These are phyloP conservation scores for Metschnikowia colocasiae DNA, from an alignment of 805 yeast genomes.

Conservation along the genomic window DNA sequence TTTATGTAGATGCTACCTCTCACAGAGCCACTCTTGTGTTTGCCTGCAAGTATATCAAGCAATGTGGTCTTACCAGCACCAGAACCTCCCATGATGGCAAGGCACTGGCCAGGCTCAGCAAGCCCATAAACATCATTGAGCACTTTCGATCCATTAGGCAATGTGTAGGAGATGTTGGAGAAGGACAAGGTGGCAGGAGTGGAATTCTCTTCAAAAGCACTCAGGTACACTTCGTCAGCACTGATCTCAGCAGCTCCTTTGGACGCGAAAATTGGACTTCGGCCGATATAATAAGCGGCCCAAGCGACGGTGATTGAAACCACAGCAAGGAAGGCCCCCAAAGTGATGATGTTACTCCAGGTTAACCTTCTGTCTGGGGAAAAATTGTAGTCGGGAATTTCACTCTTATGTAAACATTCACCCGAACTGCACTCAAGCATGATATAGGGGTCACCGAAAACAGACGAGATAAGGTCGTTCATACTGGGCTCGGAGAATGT, in stretches of 20 bases:
- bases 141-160: slow-evolving; percentile 46
- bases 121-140: slow-evolving; percentile 66
- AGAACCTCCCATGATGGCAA: slow-evolving; percentile 98
- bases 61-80: slow-evolving; percentile 98
- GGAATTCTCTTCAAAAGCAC: slow-evolving; percentile 49
- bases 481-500: slow-evolving; percentile 90
- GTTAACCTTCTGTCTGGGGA: slow-evolving; percentile 54
- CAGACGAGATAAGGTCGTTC: slow-evolving; percentile 85
- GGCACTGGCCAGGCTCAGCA: slow-evolving; percentile 81
- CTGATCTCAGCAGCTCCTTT: slow-evolving; percentile 21
- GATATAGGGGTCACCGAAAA: slow-evolving; percentile 93
- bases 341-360: slow-evolving; percentile 43
- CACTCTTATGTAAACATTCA: slow-evolving; percentile 89
- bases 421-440: slow-evolving; percentile 78
- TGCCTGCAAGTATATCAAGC: slow-evolving; percentile 85
- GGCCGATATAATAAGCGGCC: slow-evolving; percentile 47
- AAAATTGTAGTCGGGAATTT: slow-evolving; percentile 81
- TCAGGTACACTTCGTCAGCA: slow-evolving; percentile 22
- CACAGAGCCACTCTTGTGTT: slow-evolving; percentile 70
- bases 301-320: slow-evolving; percentile 42
- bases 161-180: slow-evolving; percentile 61
- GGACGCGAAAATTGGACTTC: slow-evolving; percentile 55
- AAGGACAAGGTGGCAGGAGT: slow-evolving; percentile 74
- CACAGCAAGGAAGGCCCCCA: slow-evolving; percentile 41
- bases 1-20: slow-evolving; percentile 72